Conservation (phyloP, 768 basidiomycete genomes). For the Mycena haematopus region DNA sequence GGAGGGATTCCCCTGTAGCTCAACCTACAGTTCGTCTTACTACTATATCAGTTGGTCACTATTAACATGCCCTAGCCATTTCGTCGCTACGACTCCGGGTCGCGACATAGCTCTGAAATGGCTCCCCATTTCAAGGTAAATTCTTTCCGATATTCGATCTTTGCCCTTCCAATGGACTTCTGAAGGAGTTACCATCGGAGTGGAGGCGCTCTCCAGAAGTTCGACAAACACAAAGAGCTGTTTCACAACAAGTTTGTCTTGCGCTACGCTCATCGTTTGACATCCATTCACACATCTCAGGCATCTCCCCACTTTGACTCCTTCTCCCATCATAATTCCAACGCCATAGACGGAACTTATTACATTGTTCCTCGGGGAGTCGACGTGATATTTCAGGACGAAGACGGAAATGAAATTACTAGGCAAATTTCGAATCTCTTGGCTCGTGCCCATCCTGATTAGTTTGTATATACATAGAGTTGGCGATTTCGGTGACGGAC, state of each 20-base stretch:
- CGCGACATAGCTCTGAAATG: background rate
- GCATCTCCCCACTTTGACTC: background rate
- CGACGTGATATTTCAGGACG: slow-evolving; percentile 72
- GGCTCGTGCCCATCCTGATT: background rate
- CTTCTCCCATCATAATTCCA: background rate
- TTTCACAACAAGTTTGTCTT: slow-evolving; percentile 10
- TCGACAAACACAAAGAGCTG: background rate
- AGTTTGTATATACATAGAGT: slow-evolving; percentile 47
- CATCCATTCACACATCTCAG: background rate
- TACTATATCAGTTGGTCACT: background rate
- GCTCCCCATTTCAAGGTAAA: slow-evolving; percentile 2
- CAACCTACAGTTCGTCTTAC: background rate
- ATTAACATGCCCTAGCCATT: background rate
- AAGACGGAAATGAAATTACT: slow-evolving; percentile 65
- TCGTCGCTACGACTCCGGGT: background rate
- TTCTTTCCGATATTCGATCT: background rate
- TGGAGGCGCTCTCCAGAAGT: slow-evolving; percentile 6
- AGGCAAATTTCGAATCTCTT: slow-evolving; percentile 46
- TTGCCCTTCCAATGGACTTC: background rate
- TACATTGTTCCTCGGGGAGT: slow-evolving; percentile 73
- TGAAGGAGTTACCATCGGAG: background rate
- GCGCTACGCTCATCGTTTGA: background rate
- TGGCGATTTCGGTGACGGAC: slow-evolving; percentile 52
- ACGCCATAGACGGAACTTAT: slow-evolving; percentile 25
- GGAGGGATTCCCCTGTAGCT: slow-evolving; percentile 1